Conservation (phyloP, 345 rosid genomes). For the Populus pruinosa region DNA sequence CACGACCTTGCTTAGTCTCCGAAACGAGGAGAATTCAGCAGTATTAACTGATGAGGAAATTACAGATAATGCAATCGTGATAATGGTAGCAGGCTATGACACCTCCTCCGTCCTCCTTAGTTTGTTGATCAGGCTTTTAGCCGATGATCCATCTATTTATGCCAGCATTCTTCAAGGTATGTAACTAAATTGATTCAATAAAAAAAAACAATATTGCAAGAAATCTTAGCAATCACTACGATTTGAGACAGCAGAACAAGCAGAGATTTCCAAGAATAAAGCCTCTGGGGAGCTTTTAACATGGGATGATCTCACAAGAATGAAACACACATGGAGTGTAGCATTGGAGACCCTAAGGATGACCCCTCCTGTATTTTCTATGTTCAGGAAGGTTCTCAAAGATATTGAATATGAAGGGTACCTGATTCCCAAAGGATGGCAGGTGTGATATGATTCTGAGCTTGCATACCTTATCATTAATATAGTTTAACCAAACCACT, state of each 20-base stretch:
- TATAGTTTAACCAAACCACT: too few relatives aligned
- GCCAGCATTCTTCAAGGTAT: constrained; percentile 15
- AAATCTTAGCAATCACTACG: background rate
- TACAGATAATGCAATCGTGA: background rate
- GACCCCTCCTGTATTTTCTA: constrained; percentile 23
- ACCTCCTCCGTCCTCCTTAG: constrained; percentile 22
- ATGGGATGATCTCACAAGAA: constrained; percentile 36
- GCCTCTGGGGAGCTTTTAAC: constrained; percentile 19
- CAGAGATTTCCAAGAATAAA: constrained; percentile 17
- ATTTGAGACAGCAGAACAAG: constrained; percentile 14
- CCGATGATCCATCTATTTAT: constrained; percentile 11
- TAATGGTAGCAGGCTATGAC: constrained; percentile 28
- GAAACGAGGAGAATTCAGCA: background rate
- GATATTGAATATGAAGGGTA: constrained; percentile 27
- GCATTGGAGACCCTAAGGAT: constrained; percentile 36
- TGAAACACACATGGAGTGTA: constrained; percentile 41
- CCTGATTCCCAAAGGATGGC: constrained; percentile 40
- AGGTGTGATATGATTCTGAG: constrained; percentile 11
- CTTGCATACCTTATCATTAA: background rate
- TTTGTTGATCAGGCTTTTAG: constrained; percentile 16
- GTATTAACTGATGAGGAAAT: constrained; percentile 22
- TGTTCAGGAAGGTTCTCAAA: constrained; percentile 20
- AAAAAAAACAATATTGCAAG: background rate
- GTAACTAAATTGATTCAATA: background rate
- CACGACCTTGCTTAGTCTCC: constrained; percentile 17